These are phyloP conservation scores for Candida andamanensis DNA, from an alignment of 805 yeast genomes.

Conservation along the genomic window DNA sequence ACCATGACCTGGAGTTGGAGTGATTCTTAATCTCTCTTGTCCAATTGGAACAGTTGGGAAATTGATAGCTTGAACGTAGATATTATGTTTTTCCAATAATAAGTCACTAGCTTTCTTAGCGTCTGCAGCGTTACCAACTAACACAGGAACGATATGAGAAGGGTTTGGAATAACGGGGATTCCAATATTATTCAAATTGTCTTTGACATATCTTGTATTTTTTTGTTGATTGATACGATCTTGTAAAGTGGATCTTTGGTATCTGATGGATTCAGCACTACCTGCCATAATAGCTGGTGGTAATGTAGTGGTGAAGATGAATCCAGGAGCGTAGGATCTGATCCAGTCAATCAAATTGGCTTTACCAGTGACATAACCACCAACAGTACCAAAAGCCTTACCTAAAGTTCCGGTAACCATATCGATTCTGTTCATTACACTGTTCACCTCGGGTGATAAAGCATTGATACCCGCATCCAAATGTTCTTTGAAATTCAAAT, in stretches of 20 bases:
- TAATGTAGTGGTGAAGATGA: conserved; percentile 91
- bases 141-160: conserved; percentile 92
- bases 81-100: conserved; percentile 74
- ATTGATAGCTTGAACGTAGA: conserved; percentile 97
- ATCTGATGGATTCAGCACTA: conserved; percentile 78
- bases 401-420: conserved; percentile 97
- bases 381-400: conserved; percentile 94
- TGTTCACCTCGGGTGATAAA: conserved; percentile 26
- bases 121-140: conserved; percentile 89
- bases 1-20: conserved; percentile 98
- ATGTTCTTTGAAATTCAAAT: conserved; percentile 82
- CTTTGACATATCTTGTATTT: conserved; percentile 81
- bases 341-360: conserved; percentile 86
- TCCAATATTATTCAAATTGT: conserved; percentile 60
- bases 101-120: conserved; percentile 90
- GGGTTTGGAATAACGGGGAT: conserved; percentile 98
- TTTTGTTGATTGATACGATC: conserved; percentile 82
- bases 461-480: conserved; percentile 59
- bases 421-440: conserved; percentile 86
- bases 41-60: conserved; percentile 98
- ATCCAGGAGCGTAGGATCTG: conserved; percentile 95
- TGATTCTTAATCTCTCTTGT: conserved; percentile 90
- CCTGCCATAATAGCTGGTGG: conserved; percentile 99
- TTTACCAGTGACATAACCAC: conserved; percentile 95
- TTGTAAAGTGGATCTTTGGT: conserved; percentile 69